These are phyloP conservation scores for Rhodofomes roseus DNA, from an alignment of 1,284 basidiomycete genomes.

Conservation along the genomic window DNA sequence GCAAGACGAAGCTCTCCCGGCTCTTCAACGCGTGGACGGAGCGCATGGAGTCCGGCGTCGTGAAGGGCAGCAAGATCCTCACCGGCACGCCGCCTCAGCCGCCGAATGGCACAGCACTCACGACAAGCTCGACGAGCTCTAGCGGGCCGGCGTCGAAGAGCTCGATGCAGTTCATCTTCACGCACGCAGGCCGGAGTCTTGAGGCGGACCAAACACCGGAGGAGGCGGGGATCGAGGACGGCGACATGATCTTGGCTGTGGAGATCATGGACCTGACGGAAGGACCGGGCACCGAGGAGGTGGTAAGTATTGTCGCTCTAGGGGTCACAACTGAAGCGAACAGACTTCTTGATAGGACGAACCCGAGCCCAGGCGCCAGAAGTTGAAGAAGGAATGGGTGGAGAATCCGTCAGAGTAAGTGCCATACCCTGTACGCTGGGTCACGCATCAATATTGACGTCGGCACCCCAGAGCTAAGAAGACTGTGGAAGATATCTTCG, in stretches of 20 bases:
- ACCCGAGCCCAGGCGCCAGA: slow-evolving; percentile 57
- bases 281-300: slow-evolving; percentile 53
- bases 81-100: slow-evolving; percentile 28
- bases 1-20: slow-evolving; percentile 77
- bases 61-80: slow-evolving; percentile 20
- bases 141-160: slow-evolving; percentile 22
- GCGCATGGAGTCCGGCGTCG: slow-evolving; percentile 59
- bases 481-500: slow-evolving; percentile 76
- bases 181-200: slow-evolving; percentile 69
- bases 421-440: not conserved
- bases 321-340: not conserved
- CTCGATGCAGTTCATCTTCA: slow-evolving; percentile 70
- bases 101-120: slow-evolving; percentile 45
- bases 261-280: slow-evolving; percentile 85
- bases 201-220: slow-evolving; percentile 80
- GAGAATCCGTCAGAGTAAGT: slow-evolving; percentile 69
- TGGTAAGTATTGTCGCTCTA: slow-evolving; percentile 40
- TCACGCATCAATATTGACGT: not conserved
- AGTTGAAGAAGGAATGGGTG: slow-evolving; percentile 73
- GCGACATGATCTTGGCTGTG: slow-evolving; percentile 80
- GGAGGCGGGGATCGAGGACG: slow-evolving; percentile 78
- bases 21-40: slow-evolving; percentile 85
- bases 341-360: slow-evolving; percentile 47
- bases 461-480: slow-evolving; percentile 59
- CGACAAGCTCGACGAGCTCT: slow-evolving; percentile 38